phyloP scores from a whole-genome alignment of 2,329 filamentous ascomycete genomes.

The Didymella keratinophila region DNA sequence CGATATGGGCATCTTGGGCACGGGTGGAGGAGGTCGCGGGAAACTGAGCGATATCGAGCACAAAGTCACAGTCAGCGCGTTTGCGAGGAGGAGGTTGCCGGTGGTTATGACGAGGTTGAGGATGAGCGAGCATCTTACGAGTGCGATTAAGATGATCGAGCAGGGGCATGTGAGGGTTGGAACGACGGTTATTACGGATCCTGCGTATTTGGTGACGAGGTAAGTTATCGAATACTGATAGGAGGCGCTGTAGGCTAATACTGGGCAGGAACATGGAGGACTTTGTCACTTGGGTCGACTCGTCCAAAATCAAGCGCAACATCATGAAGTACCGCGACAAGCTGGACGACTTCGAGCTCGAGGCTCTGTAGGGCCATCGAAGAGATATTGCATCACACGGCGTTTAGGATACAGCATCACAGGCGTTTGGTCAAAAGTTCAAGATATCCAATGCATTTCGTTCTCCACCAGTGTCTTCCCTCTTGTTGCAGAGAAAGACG shows the following conservation, averaged over 20 bases:
- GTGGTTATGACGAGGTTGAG: constrained; percentile 89
- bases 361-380: constrained; percentile 31
- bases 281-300: constrained; percentile 95
- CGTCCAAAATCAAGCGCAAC: constrained; percentile 95
- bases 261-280: constrained; percentile 79
- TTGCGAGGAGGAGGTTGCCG: constrained; percentile 82
- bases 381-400: constrained; percentile 25
- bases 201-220: constrained; percentile 84
- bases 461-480: not conserved
- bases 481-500: no score
- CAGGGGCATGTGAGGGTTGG: constrained; percentile 93
- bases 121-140: constrained; percentile 91
- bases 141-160: constrained; percentile 83
- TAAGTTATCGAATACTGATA: constrained; percentile 19
- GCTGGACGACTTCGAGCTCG: constrained; percentile 91
- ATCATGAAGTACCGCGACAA: constrained; percentile 95
- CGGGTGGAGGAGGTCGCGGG: constrained; percentile 68
- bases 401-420: constrained; percentile 33
- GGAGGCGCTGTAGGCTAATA: constrained; percentile 7
- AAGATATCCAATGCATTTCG: constrained; percentile 25
- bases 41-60: constrained; percentile 77
- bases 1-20: constrained; percentile 86
- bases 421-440: constrained; percentile 25
- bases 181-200: constrained; percentile 87
- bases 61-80: constrained; percentile 85